Evolutionary conservation across 2,329 filamentous ascomycete genomes (phyloP).

Genomic region (Emydomyces testavorans): DNA sequence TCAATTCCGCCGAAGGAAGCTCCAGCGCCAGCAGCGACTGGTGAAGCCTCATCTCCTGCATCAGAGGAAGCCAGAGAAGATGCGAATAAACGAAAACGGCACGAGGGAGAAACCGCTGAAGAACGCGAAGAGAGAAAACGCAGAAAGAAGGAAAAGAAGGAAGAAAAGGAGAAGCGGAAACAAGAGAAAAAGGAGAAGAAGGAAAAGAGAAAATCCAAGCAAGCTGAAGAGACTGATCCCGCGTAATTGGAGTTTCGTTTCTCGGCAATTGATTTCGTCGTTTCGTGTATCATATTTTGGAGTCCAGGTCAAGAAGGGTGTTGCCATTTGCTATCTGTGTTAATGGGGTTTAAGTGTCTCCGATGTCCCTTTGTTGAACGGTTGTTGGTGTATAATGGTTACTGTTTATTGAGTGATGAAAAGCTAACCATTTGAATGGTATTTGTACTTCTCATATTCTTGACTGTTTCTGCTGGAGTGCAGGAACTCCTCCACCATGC

Average conservation of each 20-base stretch:
- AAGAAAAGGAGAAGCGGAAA: constrained; percentile 46
- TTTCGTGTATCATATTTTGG: constrained; percentile 36
- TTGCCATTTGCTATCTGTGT: neutral
- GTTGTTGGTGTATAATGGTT: constrained; percentile 2
- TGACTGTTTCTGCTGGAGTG: neutral
- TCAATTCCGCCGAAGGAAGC: constrained; percentile 28
- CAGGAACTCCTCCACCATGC: too few species aligned
- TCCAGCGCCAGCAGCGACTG: constrained; percentile 22
- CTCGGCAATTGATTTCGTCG: constrained; percentile 13
- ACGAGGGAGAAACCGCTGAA: constrained; percentile 44
- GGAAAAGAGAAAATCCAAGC: constrained; percentile 48
- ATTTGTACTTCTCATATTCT: neutral
- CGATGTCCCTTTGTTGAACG: neutral
- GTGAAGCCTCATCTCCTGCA: constrained; percentile 23
- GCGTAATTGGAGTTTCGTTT: constrained; percentile 31
- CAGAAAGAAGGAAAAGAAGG: constrained; percentile 61
- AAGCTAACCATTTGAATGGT: neutral
- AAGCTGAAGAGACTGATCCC: constrained; percentile 49
- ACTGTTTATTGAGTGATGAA: neutral
- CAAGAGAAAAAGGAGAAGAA: constrained; percentile 50
- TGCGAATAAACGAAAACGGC: constrained; percentile 45
- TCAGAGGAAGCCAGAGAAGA: constrained; percentile 34
- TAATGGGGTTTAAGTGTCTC: constrained; percentile 1
- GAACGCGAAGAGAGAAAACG: constrained; percentile 46
- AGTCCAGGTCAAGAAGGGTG: constrained; percentile 30